Percentiles rank a stretch among this genome's conserved stretches.
These are phyloP conservation scores for Globisporangium sylvaticum DNA, from an alignment of 352 stramenopile species.

Conservation along the genomic window DNA sequence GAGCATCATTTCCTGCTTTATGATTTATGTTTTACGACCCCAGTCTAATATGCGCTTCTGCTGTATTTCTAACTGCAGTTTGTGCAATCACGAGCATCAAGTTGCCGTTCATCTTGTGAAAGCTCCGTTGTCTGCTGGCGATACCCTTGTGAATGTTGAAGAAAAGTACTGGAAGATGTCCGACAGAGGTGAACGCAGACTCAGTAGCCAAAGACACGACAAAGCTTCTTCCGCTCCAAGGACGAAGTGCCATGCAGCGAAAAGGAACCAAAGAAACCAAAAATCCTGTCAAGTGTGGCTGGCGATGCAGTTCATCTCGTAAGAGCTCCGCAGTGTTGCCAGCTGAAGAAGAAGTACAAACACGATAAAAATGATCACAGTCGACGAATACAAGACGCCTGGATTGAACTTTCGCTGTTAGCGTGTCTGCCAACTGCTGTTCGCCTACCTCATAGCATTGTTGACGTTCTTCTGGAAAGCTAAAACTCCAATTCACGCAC, in stretches of 20 bases:
- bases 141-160: not conserved
- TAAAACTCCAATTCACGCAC: slow-evolving; percentile 92
- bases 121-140: not conserved
- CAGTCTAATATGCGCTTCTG: not conserved
- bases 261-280: not conserved
- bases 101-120: not conserved
- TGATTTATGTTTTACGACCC: not conserved
- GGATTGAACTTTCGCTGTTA: not conserved
- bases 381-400: not conserved
- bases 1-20: not conserved
- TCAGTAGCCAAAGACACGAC: not conserved
- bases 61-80: not conserved
- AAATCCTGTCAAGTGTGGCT: not conserved
- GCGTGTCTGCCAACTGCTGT: not conserved
- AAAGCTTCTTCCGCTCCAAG: not conserved
- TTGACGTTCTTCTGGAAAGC: not conserved
- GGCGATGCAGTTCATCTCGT: not conserved
- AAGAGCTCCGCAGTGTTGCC: not conserved
- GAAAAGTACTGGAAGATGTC: not conserved
- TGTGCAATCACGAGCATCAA: not conserved
- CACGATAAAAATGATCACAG: not conserved
- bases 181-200: not conserved
- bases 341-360: not conserved
- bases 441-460: not conserved
- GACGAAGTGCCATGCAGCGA: not conserved